A percentile compares a stretch with the other conserved stretches of the same genome.
phyloP scores from a whole-genome alignment of 2,329 filamentous ascomycete genomes.

The Hawksworthiomyces lignivorus region DNA sequence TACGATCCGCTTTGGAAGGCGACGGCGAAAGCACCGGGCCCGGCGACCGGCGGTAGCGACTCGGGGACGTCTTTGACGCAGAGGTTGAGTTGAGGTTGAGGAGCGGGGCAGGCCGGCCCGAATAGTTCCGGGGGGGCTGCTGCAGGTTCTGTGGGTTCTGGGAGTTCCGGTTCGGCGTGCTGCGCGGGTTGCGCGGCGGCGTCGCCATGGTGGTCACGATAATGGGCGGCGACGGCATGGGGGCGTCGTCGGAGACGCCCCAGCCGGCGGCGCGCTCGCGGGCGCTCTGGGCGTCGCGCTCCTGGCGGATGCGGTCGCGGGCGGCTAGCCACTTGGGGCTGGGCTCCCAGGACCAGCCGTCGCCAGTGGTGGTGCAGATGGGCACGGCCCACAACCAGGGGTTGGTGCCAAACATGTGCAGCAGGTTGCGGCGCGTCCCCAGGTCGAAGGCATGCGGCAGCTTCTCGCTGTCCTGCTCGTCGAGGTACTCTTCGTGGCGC shows the following conservation, averaged over 20 bases:
- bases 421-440: constrained; percentile 71
- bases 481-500: constrained; percentile 66
- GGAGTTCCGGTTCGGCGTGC: too few relatives aligned
- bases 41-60: constrained; percentile 9
- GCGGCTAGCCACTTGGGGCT: constrained; percentile 71
- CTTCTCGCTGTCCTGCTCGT: constrained; percentile 80
- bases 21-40: constrained; percentile 10
- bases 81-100: neutral
- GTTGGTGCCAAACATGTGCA: constrained; percentile 71
- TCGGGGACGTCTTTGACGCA: neutral
- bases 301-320: constrained; percentile 51
- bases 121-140: neutral
- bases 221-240: neutral
- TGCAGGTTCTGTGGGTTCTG: neutral
- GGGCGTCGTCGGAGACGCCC: constrained; percentile 34
- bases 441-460: constrained; percentile 92
- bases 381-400: constrained; percentile 72
- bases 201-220: constrained; percentile 5
- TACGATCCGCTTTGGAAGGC: constrained; percentile 50
- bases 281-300: constrained; percentile 52
- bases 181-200: neutral
- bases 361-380: constrained; percentile 75
- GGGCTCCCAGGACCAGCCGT: constrained; percentile 92
- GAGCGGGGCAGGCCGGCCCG: neutral
- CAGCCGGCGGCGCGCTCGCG: constrained; percentile 62